A percentile compares a stretch with the other conserved stretches of the same genome.
phyloP scores from a whole-genome alignment of 2,329 filamentous ascomycete genomes.

The Didymella lethalis region DNA sequence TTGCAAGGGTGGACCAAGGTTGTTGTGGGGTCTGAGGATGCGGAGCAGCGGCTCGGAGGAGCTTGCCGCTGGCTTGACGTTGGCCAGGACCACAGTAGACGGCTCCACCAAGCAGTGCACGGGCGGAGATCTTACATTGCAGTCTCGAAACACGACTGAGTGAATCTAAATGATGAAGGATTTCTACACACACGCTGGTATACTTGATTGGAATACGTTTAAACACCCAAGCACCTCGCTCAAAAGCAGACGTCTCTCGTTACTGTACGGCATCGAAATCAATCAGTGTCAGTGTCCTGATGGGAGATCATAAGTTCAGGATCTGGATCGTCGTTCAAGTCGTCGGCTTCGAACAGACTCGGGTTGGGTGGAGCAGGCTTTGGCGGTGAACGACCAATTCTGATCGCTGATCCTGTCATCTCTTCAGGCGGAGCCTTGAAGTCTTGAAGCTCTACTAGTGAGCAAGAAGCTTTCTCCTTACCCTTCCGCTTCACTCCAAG shows the following conservation, averaged over 20 bases:
- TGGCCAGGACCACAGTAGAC: conserved; percentile 5
- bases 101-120: conserved; percentile 2
- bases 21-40: conserved; percentile 5
- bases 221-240: conserved; percentile 8
- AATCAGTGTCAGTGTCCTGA: conserved; percentile 53
- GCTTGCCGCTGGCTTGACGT: conserved; percentile 4
- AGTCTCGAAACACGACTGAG: neutral
- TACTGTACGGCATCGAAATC: conserved; percentile 1
- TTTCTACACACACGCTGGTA: neutral
- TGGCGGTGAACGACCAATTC: conserved; percentile 38
- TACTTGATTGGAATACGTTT: neutral
- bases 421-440: conserved; percentile 34
- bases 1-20: conserved; percentile 1
- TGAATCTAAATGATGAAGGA: neutral
- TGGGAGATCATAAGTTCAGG: conserved; percentile 60
- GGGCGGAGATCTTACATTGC: neutral
- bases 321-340: conserved; percentile 56
- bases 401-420: conserved; percentile 42
- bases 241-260: neutral
- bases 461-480: conserved; percentile 37
- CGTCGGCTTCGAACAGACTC: conserved; percentile 51
- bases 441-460: conserved; percentile 32
- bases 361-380: conserved; percentile 43
- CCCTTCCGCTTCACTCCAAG: conserved; percentile 42
- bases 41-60: conserved; percentile 9